Evolutionary conservation across 2,329 filamentous ascomycete genomes (phyloP).

Genomic region (Trichoderma aggressivum): DNA sequence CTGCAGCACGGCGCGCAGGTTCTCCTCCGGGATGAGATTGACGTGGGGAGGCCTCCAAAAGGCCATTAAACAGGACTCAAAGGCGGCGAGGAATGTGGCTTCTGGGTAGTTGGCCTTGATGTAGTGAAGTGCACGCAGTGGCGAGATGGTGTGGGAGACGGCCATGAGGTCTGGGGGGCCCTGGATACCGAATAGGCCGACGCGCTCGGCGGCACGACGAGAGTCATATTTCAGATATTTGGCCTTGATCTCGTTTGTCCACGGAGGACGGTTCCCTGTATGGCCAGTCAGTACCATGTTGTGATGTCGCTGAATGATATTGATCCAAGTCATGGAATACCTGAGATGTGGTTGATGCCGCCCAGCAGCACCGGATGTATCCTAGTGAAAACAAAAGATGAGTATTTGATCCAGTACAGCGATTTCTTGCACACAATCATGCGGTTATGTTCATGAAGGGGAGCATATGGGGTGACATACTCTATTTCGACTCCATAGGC

Average conservation of each 20-base stretch:
- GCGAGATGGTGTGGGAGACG: conserved; percentile 45
- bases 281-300: neutral
- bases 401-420: neutral
- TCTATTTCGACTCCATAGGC: conserved; percentile 62
- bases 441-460: neutral
- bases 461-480: conserved; percentile 44
- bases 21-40: conserved; percentile 57
- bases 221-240: conserved; percentile 48
- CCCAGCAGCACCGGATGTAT: conserved; percentile 71
- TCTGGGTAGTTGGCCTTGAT: conserved; percentile 57
- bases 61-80: conserved; percentile 53
- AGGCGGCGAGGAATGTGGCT: conserved; percentile 49
- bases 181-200: conserved; percentile 36
- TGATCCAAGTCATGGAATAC: conserved; percentile 34
- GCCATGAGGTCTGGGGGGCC: conserved; percentile 44
- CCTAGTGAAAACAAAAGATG: conserved; percentile 37
- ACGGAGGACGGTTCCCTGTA: conserved; percentile 70
- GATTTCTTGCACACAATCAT: neutral
- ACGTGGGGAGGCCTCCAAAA: conserved; percentile 61
- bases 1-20: conserved; percentile 42
- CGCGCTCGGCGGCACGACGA: conserved; percentile 37
- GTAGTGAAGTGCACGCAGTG: conserved; percentile 63
- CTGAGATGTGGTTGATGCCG: conserved; percentile 59
- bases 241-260: conserved; percentile 66
- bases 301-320: neutral